These are phyloP conservation scores for Astrephomene gubernaculifera DNA, from an alignment of 139 green algal species.

Conservation along the genomic window DNA sequence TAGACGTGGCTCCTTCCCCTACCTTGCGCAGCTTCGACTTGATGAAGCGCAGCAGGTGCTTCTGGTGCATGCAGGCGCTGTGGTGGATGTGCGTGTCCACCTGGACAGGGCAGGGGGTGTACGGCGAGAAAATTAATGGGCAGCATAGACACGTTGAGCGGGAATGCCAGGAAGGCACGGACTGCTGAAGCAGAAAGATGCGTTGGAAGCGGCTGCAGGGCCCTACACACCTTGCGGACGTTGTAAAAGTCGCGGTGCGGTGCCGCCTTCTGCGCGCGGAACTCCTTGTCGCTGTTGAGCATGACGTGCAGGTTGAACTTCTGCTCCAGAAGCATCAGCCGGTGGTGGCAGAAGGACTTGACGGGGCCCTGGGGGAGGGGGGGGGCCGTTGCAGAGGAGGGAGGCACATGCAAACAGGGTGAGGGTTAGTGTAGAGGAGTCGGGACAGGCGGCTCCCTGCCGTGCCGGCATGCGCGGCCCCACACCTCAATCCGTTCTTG, in stretches of 20 bases:
- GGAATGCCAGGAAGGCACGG: too few relatives aligned
- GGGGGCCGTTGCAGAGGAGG: too few relatives aligned
- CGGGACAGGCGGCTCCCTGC: too few relatives aligned
- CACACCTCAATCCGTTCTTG: too few relatives aligned
- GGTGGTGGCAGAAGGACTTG: conserved; percentile 94
- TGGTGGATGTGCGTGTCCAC: conserved; percentile 99
- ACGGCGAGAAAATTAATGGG: too few relatives aligned
- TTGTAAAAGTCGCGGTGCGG: conserved; percentile 99
- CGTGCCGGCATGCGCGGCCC: too few relatives aligned
- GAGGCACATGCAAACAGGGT: too few relatives aligned
- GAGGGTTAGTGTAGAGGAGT: too few relatives aligned
- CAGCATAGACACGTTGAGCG: too few relatives aligned
- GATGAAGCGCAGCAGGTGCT: conserved; percentile 99
- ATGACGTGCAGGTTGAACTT: conserved; percentile 98
- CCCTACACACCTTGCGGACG: conserved; percentile 91
- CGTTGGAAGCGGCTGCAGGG: too few relatives aligned
- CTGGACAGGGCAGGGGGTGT: too few relatives aligned
- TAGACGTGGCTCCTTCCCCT: background rate
- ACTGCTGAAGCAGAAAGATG: too few relatives aligned
- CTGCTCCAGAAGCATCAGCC: conserved; percentile 97
- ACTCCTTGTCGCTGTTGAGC: conserved; percentile 99
- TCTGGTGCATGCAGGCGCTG: conserved; percentile 99
- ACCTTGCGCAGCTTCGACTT: conserved; percentile 97
- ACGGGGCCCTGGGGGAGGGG: conserved; percentile 76
- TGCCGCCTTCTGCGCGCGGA: conserved; percentile 95